A percentile compares a stretch with the other conserved stretches of the same genome.
phyloP scores from a whole-genome alignment of 148 eudicot species.

The Camellia granthamiana region DNA sequence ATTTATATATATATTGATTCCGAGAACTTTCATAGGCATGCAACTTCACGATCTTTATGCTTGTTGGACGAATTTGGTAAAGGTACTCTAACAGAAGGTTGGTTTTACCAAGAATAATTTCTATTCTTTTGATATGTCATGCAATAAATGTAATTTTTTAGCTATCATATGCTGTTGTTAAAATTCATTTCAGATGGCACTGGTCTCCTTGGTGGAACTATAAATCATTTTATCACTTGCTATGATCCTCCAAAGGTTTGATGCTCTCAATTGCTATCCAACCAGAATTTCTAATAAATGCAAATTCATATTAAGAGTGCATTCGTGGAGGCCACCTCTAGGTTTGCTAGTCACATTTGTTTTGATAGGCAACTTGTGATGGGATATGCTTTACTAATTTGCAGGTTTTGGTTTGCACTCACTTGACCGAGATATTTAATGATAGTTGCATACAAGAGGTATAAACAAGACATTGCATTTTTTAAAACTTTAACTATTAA shows the following conservation, averaged over 20 bases:
- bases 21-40: constrained; percentile 54
- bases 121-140: constrained; percentile 12
- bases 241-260: constrained; percentile 88
- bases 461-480: no score
- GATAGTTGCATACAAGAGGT: no score
- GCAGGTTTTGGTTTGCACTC: no score
- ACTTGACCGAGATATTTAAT: no score
- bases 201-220: constrained; percentile 95
- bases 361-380: no score
- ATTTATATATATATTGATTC: constrained; percentile 1
- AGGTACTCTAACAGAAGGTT: constrained; percentile 97
- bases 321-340: background rate
- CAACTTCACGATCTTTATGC: constrained; percentile 77
- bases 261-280: constrained; percentile 2
- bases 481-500: no score
- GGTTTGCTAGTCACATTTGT: background rate
- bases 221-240: constrained; percentile 63
- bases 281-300: background rate
- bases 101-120: constrained; percentile 11
- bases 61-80: constrained; percentile 95
- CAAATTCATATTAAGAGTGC: background rate
- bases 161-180: constrained; percentile 23
- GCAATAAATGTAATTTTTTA: background rate
- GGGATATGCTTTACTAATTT: no score
- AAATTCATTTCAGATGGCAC: constrained; percentile 23